Base-by-base conservation (phyloP, 208 protist genomes). In the Crithidia sp. region DNA sequence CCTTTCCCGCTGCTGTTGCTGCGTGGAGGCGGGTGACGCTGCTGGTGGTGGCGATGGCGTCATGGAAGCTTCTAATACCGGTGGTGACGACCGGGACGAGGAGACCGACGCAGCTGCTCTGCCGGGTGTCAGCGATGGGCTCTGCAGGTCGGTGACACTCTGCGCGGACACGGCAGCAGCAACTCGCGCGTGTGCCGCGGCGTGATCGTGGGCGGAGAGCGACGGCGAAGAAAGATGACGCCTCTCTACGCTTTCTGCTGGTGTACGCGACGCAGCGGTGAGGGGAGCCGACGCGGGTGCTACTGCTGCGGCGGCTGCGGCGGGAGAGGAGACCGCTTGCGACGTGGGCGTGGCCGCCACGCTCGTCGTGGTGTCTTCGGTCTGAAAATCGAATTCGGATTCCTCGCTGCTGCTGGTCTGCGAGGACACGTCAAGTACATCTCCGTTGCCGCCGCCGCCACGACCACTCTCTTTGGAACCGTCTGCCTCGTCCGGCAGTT, bases 331-430 rank as follows among this genome's bases (percentile, higher is more conserved):
- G 4, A 57, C 14, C 4, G 19, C 37, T 4, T 16, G 64, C 40
- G 64, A 69, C 9, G 64, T 69, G 4, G 64, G 52, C 6, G 64
- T 57, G 4, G 49, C 8, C 37, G 49, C 8, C 37, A 39, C n/a
- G 17, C 64, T 59, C 39, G 54, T 69, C 17, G 52, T 49, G n/a
- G 64, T 69, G 52, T 69, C 39, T 50, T 69, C 19, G 1, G 49
- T 49, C n/a, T 69, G 3, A n/a, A 59, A 59, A 40, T 59, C 64
- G 12, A 69, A 59, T 36, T 69, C 64, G 19, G 40, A 54, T 14
- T 40, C 45, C 7, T 19, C 41, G 64, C 49, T 59, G 49, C 52
- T 69, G 49, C 52, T 47, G 2, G 52, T 69, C 28, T 69, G 52
- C 40, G 52, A 69, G 0, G 64, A 49, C 8, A 69, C 40, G 0